These are phyloP conservation scores for Boletellus deceptivus DNA, from an alignment of 1,284 basidiomycete genomes.

Conservation along the genomic window DNA sequence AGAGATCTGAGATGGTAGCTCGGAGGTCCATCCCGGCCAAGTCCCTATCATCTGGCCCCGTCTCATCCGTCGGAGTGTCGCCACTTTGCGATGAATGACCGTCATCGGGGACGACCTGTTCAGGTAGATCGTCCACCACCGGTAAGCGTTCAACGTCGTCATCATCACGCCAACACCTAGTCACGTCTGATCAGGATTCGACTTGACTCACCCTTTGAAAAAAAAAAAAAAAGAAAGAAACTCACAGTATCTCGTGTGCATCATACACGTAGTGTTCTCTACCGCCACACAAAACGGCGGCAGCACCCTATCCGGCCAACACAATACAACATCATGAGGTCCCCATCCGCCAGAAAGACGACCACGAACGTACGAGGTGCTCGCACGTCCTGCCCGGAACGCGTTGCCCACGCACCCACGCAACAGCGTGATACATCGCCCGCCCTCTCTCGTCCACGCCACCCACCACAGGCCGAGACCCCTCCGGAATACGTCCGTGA, in stretches of 20 bases:
- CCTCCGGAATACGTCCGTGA: slow-evolving; percentile 4
- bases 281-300: background rate
- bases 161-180: slow-evolving; percentile 5
- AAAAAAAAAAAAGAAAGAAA: too few species aligned
- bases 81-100: too few species aligned
- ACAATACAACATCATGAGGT: background rate
- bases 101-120: background rate
- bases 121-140: background rate
- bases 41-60: background rate
- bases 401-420: slow-evolving; percentile 6
- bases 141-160: background rate
- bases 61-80: background rate
- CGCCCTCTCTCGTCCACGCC: slow-evolving; percentile 5
- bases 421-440: background rate
- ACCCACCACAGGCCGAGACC: slow-evolving; percentile 3
- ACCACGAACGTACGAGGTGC: slow-evolving; percentile 2
- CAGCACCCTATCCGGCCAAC: background rate
- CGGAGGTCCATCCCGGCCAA: background rate
- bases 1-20: background rate
- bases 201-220: background rate
- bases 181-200: background rate
- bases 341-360: background rate
- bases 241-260: slow-evolving; percentile 9
- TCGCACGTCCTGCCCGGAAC: slow-evolving; percentile 5
- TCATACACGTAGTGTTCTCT: slow-evolving; percentile 1